Conservation (phyloP, 768 basidiomycete species). For the Rhodotorula kratochvilovae region DNA sequence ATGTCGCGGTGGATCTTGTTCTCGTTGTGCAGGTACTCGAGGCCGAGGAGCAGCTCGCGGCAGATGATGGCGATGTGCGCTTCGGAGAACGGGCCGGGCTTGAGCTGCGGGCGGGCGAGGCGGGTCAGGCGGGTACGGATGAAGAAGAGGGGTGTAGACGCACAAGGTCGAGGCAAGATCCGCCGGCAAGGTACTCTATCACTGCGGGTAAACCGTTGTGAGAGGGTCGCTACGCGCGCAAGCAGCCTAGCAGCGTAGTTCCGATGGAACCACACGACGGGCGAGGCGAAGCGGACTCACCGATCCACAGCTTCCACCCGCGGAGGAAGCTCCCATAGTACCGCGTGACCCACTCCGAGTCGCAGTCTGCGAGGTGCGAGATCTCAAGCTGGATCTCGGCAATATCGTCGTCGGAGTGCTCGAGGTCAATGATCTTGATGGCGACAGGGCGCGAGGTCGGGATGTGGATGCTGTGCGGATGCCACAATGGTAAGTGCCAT, state of each 20-base stretch:
- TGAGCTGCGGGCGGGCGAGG: slow-evolving; percentile 54
- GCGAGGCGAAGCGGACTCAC: neutral
- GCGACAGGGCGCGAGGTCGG: slow-evolving; percentile 92
- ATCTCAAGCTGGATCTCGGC: slow-evolving; percentile 97
- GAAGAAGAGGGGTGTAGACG: slow-evolving; percentile 25
- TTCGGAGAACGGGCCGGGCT: slow-evolving; percentile 84
- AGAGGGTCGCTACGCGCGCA: no score
- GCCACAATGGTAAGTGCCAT: neutral
- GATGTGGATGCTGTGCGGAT: slow-evolving; percentile 65
- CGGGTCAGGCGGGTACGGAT: neutral
- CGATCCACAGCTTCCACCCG: slow-evolving; percentile 94
- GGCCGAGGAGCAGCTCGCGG: slow-evolving; percentile 82
- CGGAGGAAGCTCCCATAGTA: slow-evolving; percentile 97
- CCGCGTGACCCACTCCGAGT: slow-evolving; percentile 90
- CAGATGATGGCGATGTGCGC: slow-evolving; percentile 91
- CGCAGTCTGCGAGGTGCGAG: slow-evolving; percentile 87
- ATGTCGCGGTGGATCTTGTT: slow-evolving; percentile 98
- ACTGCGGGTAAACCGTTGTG: no score
- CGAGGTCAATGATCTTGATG: slow-evolving; percentile 97
- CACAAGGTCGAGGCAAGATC: slow-evolving; percentile 89
- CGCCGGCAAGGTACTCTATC: slow-evolving; percentile 98
- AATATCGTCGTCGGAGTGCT: slow-evolving; percentile 97
- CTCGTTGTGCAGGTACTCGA: slow-evolving; percentile 93
- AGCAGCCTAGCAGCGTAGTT: no score
- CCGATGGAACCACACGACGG: no score